Base-by-base conservation (phyloP, 2,329 filamentous ascomycete species). In the Colletotrichum tamarilloi region DNA sequence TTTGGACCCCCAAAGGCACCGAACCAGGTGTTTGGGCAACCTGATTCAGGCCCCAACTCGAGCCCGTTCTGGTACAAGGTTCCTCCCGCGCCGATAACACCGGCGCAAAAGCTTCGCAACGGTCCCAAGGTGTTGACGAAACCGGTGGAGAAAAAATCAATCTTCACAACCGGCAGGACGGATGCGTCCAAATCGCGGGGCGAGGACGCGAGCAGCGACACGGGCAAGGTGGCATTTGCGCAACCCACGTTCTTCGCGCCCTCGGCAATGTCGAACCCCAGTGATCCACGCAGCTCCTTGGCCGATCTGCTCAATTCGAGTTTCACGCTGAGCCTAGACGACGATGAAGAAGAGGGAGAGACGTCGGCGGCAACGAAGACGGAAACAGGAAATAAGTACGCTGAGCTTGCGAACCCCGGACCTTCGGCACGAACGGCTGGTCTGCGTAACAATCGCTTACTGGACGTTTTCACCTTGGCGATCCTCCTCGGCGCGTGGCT, bases 41-140 rank as follows among this genome's bases (percentile, higher is more conserved):
- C 84, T 1, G 87, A 86, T 0, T 83, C 84, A 19, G 83, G 86
- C 62, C 80, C 82, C 0, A 84, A 85, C 56, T 75, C 82, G 16
- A 86, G 84, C 1, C 89, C 92, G 1, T 95, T 95, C 78, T 92
- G 91, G 86, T 93, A 91, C 82, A 91, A 88, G 71, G 87, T 95
- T 3, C 93, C 93, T 4, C 87, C 91, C 0, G 92, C 92, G 1
- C 93, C 93, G 16, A 89, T 87, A 16, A 89, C 87, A n/a, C 91
- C 92, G 26, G 91, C 92, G 2, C 89, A 91, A 53, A 86, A 87
- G 56, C 81, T 91, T 7, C 86, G 89, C 38, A 93, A 93, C 73
- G 91, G 92, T 1, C 87, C 88, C 5, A 89, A 88, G 72, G 87
- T 90, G 0, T 82, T 92, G 30, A 85, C 78, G 77, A 88, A 80